A percentile compares a stretch with the other conserved stretches of the same genome.
phyloP scores from a whole-genome alignment of 495 filamentous ascomycete genomes.

The Chaetomium tenue region DNA sequence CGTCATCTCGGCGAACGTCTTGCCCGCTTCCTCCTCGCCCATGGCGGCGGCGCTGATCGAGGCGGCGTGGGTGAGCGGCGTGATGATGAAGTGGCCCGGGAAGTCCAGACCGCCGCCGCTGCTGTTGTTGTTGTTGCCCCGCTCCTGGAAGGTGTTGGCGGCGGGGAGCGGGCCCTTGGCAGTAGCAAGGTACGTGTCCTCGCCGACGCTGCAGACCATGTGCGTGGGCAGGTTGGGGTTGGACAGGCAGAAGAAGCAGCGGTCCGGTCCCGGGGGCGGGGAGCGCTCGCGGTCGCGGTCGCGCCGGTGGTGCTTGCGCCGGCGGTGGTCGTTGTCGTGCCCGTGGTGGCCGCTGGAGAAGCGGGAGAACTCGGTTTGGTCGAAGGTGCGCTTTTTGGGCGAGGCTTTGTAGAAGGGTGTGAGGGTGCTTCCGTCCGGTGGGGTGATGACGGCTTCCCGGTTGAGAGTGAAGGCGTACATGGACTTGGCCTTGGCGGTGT shows the following conservation, averaged over 20 bases:
- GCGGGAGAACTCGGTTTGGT: constrained; percentile 59
- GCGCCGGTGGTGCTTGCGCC: constrained; percentile 45
- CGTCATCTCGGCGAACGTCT: constrained; percentile 73
- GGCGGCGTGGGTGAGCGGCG: constrained; percentile 69
- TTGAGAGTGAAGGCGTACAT: constrained; percentile 86
- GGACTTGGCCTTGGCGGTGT: constrained; percentile 71
- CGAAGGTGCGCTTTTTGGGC: constrained; percentile 58
- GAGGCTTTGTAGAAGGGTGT: constrained; percentile 57
- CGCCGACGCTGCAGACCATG: constrained; percentile 82
- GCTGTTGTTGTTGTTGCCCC: too few species aligned
- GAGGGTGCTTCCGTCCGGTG: constrained; percentile 67
- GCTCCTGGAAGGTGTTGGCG: constrained; percentile 56
- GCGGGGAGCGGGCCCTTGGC: constrained; percentile 87
- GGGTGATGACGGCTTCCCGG: constrained; percentile 52
- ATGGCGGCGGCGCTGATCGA: constrained; percentile 53
- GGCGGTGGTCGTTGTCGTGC: constrained; percentile 55
- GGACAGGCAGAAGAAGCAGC: constrained; percentile 92
- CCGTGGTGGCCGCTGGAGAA: constrained; percentile 61
- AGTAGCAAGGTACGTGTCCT: constrained; percentile 81
- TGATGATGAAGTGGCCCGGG: constrained; percentile 85
- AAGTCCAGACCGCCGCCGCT: constrained; percentile 66
- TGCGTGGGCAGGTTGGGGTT: constrained; percentile 80
- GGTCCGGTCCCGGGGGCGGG: constrained; percentile 66
- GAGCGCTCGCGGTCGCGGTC: constrained; percentile 36
- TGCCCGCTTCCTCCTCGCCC: constrained; percentile 49